Conservation (phyloP, 345 rosid species). For the Euphorbia lathyris region DNA sequence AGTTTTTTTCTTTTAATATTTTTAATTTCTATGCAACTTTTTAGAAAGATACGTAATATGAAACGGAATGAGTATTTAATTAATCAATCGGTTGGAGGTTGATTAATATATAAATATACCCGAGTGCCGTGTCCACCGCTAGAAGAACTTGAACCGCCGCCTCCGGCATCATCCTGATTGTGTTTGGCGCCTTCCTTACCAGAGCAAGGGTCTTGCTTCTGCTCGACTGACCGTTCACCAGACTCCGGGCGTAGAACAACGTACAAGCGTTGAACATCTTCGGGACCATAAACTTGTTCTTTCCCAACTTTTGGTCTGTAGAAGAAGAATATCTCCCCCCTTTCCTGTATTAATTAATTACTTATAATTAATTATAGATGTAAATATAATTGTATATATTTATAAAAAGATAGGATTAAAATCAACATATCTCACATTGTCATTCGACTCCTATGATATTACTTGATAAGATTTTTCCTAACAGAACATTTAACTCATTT, state of each 20-base stretch:
- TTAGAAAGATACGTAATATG: no score
- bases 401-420: no score
- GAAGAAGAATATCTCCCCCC: constrained; percentile 80
- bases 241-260: constrained; percentile 63
- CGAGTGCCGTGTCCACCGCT: constrained; percentile 56
- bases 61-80: no score
- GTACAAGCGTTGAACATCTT: constrained; percentile 69
- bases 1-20: no score
- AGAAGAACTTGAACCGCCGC: constrained; percentile 3
- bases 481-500: no score
- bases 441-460: no score
- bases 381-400: no score
- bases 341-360: constrained; percentile 59
- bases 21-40: no score
- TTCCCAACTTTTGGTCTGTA: constrained; percentile 70
- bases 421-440: no score
- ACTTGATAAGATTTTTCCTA: no score
- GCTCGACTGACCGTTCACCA: constrained; percentile 48
- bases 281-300: constrained; percentile 52
- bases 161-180: background rate
- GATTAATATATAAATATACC: constrained; percentile 23
- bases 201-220: constrained; percentile 58
- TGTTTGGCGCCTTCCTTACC: constrained; percentile 42
- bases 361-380: background rate
- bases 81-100: no score